Conservation (phyloP, 352 stramenopile species). For the Pythium plurisporium region DNA sequence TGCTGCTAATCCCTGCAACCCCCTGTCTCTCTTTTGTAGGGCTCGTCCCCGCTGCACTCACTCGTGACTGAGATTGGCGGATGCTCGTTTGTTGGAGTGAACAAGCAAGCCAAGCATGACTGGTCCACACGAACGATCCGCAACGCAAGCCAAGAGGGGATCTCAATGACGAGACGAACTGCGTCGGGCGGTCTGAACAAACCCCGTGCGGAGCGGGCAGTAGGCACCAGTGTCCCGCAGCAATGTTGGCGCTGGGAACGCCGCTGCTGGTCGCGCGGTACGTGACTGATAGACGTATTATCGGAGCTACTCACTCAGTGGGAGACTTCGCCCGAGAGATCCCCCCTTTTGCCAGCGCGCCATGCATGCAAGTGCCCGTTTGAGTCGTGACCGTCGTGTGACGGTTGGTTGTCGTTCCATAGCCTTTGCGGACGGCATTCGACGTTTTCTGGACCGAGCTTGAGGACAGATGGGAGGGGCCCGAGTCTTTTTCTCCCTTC, state of each 20-base stretch:
- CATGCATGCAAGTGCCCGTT: too few relatives aligned
- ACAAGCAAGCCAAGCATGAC: too few relatives aligned
- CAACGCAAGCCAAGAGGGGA: constrained; percentile 7
- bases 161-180: constrained; percentile 83
- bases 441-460: neutral
- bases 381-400: too few relatives aligned
- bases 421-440: neutral
- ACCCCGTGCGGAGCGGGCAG: constrained; percentile 24
- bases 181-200: constrained; percentile 87
- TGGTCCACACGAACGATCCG: too few relatives aligned
- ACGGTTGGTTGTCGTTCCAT: neutral
- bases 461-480: neutral
- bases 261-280: constrained; percentile 24
- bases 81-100: too few relatives aligned
- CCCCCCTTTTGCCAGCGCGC: too few relatives aligned
- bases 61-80: neutral
- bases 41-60: neutral
- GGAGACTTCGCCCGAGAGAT: constrained; percentile 61
- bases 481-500: neutral
- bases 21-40: constrained; percentile 8
- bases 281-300: constrained; percentile 79
- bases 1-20: constrained; percentile 15
- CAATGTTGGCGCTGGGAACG: constrained; percentile 56
- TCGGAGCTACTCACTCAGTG: constrained; percentile 27
- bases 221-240: constrained; percentile 44